Conservation (phyloP, 345 rosid species). For the Euphorbia pulcherrima region DNA sequence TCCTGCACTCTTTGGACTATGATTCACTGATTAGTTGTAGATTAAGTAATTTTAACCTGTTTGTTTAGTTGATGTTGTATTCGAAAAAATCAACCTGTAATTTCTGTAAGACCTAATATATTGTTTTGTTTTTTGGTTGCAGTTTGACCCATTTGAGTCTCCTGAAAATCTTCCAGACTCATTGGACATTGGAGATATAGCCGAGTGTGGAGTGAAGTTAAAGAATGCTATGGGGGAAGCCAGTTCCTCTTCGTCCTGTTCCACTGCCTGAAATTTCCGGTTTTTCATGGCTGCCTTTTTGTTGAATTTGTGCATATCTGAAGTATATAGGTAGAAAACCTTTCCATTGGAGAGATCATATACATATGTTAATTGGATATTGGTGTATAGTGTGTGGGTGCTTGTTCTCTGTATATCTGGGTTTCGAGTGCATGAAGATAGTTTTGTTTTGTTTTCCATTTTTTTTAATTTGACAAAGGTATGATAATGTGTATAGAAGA, state of each 20-base stretch:
- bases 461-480: neutral
- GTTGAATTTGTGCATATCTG: slow-evolving; percentile 21
- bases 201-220: slow-evolving; percentile 47
- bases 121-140: slow-evolving; percentile 21
- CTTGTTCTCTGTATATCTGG: slow-evolving; percentile 21
- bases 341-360: slow-evolving; percentile 18
- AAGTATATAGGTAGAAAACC: slow-evolving; percentile 30
- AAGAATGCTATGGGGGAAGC: slow-evolving; percentile 51
- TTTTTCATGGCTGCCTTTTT: slow-evolving; percentile 7
- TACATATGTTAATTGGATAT: slow-evolving; percentile 16
- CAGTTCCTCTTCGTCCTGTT: slow-evolving; percentile 46
- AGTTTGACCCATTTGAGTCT: slow-evolving; percentile 52
- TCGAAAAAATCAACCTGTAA: no score
- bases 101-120: neutral
- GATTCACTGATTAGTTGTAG: neutral
- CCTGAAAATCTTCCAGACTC: slow-evolving; percentile 69
- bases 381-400: slow-evolving; percentile 36
- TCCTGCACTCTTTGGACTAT: neutral
- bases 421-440: slow-evolving; percentile 5
- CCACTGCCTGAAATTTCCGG: slow-evolving; percentile 20
- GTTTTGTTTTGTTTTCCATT: neutral
- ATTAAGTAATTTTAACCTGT: neutral
- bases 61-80: neutral
- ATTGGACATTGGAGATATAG: slow-evolving; percentile 80
- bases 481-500: slow-evolving; percentile 2